Percentiles rank a stretch among this genome's conserved stretches.
phyloP scores from a whole-genome alignment of 1,284 basidiomycete species.

The Ustilago sp. region DNA sequence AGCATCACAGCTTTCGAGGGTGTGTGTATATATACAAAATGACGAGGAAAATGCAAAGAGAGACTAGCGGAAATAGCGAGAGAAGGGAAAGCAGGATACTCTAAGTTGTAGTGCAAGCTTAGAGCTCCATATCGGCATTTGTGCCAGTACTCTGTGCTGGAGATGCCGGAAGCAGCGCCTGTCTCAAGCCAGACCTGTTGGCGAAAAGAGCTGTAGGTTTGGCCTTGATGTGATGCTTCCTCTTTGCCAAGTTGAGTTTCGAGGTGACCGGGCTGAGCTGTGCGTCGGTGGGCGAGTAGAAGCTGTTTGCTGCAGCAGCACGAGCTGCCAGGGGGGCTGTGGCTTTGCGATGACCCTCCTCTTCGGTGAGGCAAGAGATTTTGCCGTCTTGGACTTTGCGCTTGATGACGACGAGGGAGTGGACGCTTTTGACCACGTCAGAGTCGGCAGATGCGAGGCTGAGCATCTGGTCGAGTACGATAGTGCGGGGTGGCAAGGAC shows the following conservation, averaged over 20 bases:
- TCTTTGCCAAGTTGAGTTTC: constrained; percentile 67
- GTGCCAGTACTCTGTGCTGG: constrained; percentile 47
- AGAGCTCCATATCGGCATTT: constrained; percentile 48
- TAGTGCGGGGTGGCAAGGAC: constrained; percentile 60
- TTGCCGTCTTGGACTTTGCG: constrained; percentile 61
- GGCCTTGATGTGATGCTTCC: constrained; percentile 65
- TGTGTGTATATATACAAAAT: constrained; percentile 11
- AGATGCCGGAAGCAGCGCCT: constrained; percentile 41
- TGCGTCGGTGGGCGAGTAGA: constrained; percentile 67
- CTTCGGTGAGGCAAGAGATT: constrained; percentile 61
- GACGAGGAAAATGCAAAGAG: not conserved
- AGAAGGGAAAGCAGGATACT: not conserved
- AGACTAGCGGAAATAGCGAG: not conserved
- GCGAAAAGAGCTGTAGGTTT: constrained; percentile 68
- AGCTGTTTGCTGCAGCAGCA: constrained; percentile 60
- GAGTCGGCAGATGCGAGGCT: constrained; percentile 35
- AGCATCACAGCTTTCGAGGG: not conserved
- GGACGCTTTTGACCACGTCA: constrained; percentile 35
- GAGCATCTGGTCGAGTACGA: constrained; percentile 62
- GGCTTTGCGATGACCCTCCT: constrained; percentile 66
- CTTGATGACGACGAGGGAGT: constrained; percentile 66
- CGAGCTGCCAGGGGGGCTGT: constrained; percentile 65
- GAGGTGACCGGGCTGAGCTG: constrained; percentile 68
- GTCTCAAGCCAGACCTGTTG: constrained; percentile 48
- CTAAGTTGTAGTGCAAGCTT: not conserved